A percentile compares a stretch with the other conserved stretches of the same genome.
Evolutionary conservation across 1,139 yeast species (phyloP).

Genomic region (Candida buenavistaensis): DNA sequence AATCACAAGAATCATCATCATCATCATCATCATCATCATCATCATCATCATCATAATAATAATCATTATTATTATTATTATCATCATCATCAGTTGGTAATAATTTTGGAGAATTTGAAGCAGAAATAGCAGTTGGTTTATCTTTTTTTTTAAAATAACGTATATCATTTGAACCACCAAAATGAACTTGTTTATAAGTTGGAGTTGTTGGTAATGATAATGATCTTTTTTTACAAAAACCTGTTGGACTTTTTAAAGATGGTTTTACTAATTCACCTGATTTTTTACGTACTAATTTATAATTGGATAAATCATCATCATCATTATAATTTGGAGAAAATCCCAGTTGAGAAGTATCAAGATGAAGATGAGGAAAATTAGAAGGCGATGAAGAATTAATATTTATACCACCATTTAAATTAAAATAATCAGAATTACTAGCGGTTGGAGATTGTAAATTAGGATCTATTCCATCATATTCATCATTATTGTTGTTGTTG

Average conservation of each 20-base stretch:
- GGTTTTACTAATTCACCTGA: constrained; percentile 81
- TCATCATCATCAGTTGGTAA: constrained; percentile 22
- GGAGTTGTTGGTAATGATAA: constrained; percentile 76
- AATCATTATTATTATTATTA: too few relatives aligned
- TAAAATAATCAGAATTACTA: constrained; percentile 10
- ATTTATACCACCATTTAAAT: constrained; percentile 4
- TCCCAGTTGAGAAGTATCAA: too few relatives aligned
- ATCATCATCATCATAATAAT: constrained; percentile 6
- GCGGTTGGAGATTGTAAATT: constrained; percentile 4
- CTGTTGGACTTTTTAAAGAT: constrained; percentile 47
- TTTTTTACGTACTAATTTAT: constrained; percentile 60
- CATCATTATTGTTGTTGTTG: too few relatives aligned
- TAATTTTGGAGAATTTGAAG: constrained; percentile 57
- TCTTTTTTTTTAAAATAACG: constrained; percentile 72
- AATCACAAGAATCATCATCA: constrained; percentile 10
- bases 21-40: constrained; percentile 12
- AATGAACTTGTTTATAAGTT: constrained; percentile 73
- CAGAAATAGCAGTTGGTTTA: constrained; percentile 73
- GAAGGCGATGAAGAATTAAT: constrained; percentile 1
- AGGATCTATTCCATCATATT: too few relatives aligned
- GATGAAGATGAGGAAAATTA: too few relatives aligned
- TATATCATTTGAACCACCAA: constrained; percentile 66
- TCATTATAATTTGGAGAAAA: too few relatives aligned
- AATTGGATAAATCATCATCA: constrained; percentile 9
- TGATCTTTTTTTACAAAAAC: constrained; percentile 42